These are phyloP conservation scores for Candida takata DNA, from an alignment of 805 yeast species.

Conservation along the genomic window DNA sequence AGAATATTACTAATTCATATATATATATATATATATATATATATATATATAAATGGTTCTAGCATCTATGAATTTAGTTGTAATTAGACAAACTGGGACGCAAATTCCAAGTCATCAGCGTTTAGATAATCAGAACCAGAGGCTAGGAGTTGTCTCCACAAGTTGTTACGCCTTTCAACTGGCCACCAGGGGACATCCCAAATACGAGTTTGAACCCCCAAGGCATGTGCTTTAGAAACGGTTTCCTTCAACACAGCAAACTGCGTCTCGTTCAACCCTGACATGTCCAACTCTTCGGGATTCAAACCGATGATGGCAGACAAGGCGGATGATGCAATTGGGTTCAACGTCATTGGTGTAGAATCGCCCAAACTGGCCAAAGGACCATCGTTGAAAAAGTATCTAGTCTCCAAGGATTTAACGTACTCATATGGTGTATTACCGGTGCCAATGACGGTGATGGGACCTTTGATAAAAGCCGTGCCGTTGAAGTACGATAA, in stretches of 20 bases:
- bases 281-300: constrained; percentile 5
- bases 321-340: constrained; percentile 43
- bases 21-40: too few species aligned
- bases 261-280: constrained; percentile 33
- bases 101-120: constrained; percentile 53
- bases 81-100: constrained; percentile 15
- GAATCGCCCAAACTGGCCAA: constrained; percentile 22
- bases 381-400: constrained; percentile 47
- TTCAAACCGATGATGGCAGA: constrained; percentile 18
- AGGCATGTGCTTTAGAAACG: constrained; percentile 38
- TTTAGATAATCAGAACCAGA: constrained; percentile 56
- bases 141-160: constrained; percentile 44
- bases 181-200: constrained; percentile 82
- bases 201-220: constrained; percentile 50
- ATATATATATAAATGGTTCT: too few species aligned
- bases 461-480: constrained; percentile 41
- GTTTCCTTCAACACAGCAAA: constrained; percentile 24
- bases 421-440: constrained; percentile 44
- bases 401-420: constrained; percentile 28
- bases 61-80: too few species aligned
- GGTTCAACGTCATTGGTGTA: constrained; percentile 20
- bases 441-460: constrained; percentile 65
- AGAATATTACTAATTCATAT: constrained; percentile 15
- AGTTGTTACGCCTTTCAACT: constrained; percentile 31
- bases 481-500: constrained; percentile 38